Evolutionary conservation across 352 stramenopile genomes (phyloP), one percentile per base, ranked within the genome.

Genomic region (Salisapilia sapeloensis): DNA sequence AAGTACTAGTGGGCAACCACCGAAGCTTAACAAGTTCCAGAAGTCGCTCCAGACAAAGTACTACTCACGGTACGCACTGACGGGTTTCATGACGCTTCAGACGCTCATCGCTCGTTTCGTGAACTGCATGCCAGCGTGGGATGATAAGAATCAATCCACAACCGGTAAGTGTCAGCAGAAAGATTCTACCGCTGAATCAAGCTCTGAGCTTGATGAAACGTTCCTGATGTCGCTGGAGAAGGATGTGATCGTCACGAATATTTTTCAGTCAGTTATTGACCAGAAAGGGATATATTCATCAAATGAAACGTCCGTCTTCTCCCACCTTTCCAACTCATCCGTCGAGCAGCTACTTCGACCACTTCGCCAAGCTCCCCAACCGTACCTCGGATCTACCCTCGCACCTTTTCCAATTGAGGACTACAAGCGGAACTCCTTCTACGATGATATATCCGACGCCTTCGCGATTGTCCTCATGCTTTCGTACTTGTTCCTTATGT

Each of bases 401-500:
- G 42, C 49, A 2, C 43, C 61, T 11, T 60, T 76, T 21, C 59
- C 60, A 5, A 66, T 76, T 27, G 44, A 76, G 12, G 41, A 12
- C 6, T 79, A 56, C 33, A 38, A 53, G 1, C 67, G 54, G 1
- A 48, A 60, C 9, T 55, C 60, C 2, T 86, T 91, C 39, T 91
- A 80, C 46, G 56, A 74, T 17, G 34, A 50, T 18, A 49, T 87
- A 15, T 56, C 48, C 37, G 60, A 52, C 13, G 52, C 83, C 0
- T 86, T 87, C 33, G 44, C 69, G 7, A 47, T 96, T 20, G 71
- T 95, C 14, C 94, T 93, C 46, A 48, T 95, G 17, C 49, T 95
- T 17, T 65, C 75, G 17, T 77, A 80, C 31, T 20, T 80, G 13
- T 70, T 75, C 18, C 48, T 56, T 2, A 44, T 80, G 9, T 89